phyloP scores from a whole-genome alignment of 331 rosid species.

The Pyrus hybrid region DNA sequence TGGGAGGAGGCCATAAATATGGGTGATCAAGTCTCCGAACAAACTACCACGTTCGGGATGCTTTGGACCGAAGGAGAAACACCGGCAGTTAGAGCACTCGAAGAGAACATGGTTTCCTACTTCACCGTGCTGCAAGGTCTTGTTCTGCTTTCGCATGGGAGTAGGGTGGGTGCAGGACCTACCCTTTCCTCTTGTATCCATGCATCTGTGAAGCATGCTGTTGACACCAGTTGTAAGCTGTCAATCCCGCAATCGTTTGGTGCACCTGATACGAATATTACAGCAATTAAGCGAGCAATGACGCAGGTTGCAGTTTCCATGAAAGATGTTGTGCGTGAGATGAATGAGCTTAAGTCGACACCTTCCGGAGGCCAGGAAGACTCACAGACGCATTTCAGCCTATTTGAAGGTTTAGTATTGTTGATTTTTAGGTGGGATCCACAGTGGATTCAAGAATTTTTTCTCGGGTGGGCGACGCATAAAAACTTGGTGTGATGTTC shows the following conservation, averaged over 20 bases:
- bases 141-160: constrained; percentile 68
- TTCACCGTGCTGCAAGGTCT: constrained; percentile 68
- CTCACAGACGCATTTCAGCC: too few species aligned
- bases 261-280: constrained; percentile 58
- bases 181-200: constrained; percentile 53
- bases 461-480: too few species aligned
- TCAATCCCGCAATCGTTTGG: too few species aligned
- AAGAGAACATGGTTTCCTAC: constrained; percentile 61
- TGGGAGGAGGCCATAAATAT: constrained; percentile 71
- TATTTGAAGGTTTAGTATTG: too few species aligned
- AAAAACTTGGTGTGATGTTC: too few species aligned
- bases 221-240: constrained; percentile 65
- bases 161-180: constrained; percentile 64
- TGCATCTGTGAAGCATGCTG: constrained; percentile 59
- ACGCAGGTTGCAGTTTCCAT: constrained; percentile 75
- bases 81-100: constrained; percentile 45
- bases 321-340: constrained; percentile 84
- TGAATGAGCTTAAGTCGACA: constrained; percentile 76
- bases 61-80: constrained; percentile 59
- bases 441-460: too few species aligned
- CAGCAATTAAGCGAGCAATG: constrained; percentile 70
- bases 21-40: constrained; percentile 65
- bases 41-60: constrained; percentile 88
- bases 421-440: too few species aligned
- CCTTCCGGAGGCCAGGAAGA: too few species aligned